Percentiles rank a stretch among this genome's conserved stretches.
These are phyloP conservation scores for Wickerhamiella alocasiicola DNA, from an alignment of 805 yeast genomes.

Conservation along the genomic window DNA sequence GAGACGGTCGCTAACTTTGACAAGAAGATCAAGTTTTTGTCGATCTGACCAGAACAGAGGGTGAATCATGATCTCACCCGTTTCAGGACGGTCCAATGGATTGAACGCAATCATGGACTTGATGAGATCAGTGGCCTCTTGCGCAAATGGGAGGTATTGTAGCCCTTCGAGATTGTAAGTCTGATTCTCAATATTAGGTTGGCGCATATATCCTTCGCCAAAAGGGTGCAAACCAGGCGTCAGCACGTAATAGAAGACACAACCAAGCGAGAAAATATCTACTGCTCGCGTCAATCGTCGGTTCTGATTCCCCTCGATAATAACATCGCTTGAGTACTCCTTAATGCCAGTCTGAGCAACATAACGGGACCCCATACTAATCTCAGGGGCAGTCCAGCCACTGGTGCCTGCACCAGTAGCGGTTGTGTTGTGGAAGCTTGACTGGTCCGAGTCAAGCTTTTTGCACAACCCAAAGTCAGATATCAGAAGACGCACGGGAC, in stretches of 20 bases:
- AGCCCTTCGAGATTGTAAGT: slow-evolving; percentile 41
- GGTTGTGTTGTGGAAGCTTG: slow-evolving; percentile 84
- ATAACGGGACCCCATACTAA: slow-evolving; percentile 13
- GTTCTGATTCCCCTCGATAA: slow-evolving; percentile 17
- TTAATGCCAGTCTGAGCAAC: slow-evolving; percentile 1
- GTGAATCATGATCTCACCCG: slow-evolving; percentile 55
- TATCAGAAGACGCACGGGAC: slow-evolving; percentile 57
- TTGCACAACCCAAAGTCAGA: slow-evolving; percentile 96
- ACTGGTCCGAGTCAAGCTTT: slow-evolving; percentile 80
- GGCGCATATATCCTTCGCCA: slow-evolving; percentile 83
- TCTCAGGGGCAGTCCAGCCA: slow-evolving; percentile 98
- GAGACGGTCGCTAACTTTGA: slow-evolving; percentile 81
- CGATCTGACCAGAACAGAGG: slow-evolving; percentile 77
- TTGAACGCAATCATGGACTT: slow-evolving; percentile 54
- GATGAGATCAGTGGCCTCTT: slow-evolving; percentile 65
- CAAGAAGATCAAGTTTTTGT: slow-evolving; percentile 67
- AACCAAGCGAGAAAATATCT: slow-evolving; percentile 89
- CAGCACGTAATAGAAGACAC: slow-evolving; percentile 79
- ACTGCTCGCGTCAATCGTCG: slow-evolving; percentile 75
- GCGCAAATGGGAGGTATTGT: slow-evolving; percentile 32
- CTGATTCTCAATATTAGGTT: slow-evolving; percentile 72
- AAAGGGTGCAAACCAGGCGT: slow-evolving; percentile 84
- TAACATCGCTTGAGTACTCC: slow-evolving; percentile 1
- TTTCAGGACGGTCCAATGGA: slow-evolving; percentile 62
- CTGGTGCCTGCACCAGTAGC: slow-evolving; percentile 92